Conservation (phyloP, 2,329 filamentous ascomycete species). For the Penicillium concentricum region DNA sequence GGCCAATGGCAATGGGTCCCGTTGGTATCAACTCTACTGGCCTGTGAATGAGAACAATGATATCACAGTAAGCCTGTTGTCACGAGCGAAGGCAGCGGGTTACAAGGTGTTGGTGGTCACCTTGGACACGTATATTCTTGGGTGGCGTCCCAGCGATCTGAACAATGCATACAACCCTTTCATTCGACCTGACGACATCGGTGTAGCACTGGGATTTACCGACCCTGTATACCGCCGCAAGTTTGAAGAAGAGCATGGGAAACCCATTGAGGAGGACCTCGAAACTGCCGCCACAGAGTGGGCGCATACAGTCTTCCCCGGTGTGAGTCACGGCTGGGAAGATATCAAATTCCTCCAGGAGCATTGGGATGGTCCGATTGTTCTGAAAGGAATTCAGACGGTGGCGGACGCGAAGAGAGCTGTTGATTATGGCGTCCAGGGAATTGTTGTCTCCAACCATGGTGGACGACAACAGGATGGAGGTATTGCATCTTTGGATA, state of each 20-base stretch:
- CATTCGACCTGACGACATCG: conserved; percentile 38
- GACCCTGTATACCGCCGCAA: conserved; percentile 64
- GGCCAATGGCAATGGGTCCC: conserved; percentile 53
- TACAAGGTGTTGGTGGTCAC: conserved; percentile 69
- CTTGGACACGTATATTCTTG: conserved; percentile 66
- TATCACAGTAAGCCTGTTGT: conserved; percentile 62
- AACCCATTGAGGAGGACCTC: conserved; percentile 46
- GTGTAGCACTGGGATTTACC: conserved; percentile 61
- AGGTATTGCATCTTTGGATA: conserved; percentile 44
- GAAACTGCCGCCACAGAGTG: conserved; percentile 50
- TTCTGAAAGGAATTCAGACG: conserved; percentile 57
- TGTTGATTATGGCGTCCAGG: conserved; percentile 45
- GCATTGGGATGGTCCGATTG: conserved; percentile 63
- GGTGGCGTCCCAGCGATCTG: conserved; percentile 67
- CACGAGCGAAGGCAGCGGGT: conserved; percentile 58
- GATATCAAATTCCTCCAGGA: conserved; percentile 56
- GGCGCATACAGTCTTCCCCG: conserved; percentile 54
- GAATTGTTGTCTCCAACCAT: conserved; percentile 52
- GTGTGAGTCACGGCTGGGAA: conserved; percentile 57
- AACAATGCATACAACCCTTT: conserved; percentile 54
- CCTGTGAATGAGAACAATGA: conserved; percentile 58
- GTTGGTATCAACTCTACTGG: conserved; percentile 77
- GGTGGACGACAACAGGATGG: conserved; percentile 51
- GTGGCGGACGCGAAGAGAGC: conserved; percentile 47
- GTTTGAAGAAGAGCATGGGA: conserved; percentile 49